A percentile compares a stretch with the other conserved stretches of the same genome.
phyloP scores from a whole-genome alignment of 129 eudicot genomes.

The Heracleum sosnowskyi region DNA sequence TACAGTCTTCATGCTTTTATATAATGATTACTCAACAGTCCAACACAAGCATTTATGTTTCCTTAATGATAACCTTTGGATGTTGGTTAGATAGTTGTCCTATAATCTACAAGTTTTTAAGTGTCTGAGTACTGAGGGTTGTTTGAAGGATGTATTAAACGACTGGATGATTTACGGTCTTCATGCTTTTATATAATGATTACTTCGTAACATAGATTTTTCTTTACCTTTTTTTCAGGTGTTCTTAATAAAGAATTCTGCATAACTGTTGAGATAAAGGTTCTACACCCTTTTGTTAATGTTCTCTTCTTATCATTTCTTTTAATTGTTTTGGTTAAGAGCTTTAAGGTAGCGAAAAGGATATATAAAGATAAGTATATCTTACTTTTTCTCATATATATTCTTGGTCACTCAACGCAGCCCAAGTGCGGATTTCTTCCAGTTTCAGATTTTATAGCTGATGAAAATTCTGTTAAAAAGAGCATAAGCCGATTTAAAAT shows the following conservation, averaged over 20 bases:
- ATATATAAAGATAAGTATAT: background rate
- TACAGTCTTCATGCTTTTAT: background rate
- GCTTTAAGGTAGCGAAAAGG: background rate
- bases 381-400: conserved; percentile 5
- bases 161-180: background rate
- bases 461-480: conserved; percentile 52
- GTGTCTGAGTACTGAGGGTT: background rate
- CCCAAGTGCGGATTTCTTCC: conserved; percentile 96
- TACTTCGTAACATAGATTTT: background rate
- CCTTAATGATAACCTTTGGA: background rate
- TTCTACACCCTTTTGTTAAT: conserved; percentile 8
- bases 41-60: background rate
- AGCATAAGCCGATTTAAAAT: conserved; percentile 66
- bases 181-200: background rate
- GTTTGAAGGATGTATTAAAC: background rate
- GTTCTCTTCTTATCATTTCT: background rate
- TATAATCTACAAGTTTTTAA: background rate
- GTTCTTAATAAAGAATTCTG: conserved; percentile 44
- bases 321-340: background rate
- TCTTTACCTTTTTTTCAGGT: conserved; percentile 33
- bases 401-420: conserved; percentile 21
- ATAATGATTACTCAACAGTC: background rate
- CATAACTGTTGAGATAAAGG: conserved; percentile 91
- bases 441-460: conserved; percentile 55
- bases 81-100: background rate